Base-by-base conservation (phyloP, 2,329 filamentous ascomycete genomes). In the Colletotrichum lentis region DNA sequence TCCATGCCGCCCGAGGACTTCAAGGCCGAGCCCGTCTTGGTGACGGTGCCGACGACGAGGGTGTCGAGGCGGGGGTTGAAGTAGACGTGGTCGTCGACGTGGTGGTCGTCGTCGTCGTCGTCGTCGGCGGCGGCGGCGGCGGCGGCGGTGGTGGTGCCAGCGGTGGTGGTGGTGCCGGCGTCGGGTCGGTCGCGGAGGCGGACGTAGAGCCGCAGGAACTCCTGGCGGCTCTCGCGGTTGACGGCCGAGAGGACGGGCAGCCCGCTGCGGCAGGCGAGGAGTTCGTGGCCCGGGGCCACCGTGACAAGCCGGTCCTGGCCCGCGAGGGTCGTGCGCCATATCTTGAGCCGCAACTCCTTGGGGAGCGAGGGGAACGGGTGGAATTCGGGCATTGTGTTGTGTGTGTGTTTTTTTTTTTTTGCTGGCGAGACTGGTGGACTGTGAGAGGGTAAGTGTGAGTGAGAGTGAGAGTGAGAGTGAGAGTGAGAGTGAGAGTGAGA, bases 201-300 rank as follows among this genome's bases (percentile, higher is more conserved):
- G 18, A 44, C 27, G 37, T 66, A 54, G 8, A 56, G 20, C 20
- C 44, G 50, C 1, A 56, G n/a, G 22, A 66, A 66, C 3, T 24
- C 35, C 3, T 41, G 7, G n/a, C 64, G 59, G n/a, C 64, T 66
- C 27, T 66, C 58, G 11, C 12, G 24, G 44, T 62, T 62, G 35
- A 66, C 20, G 1, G 47, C 22, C 5, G 24, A 66, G 14, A 62
- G 49, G 43, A 27, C 58, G 50, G 64, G 50, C n/a, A 24, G 37
- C 4, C 52, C 35, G 31, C 58, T 46, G 11, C 16, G 50, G 52
- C 52, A 27, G 14, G 43, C 39, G 12, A 43, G 31, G 2, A 11
- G 58, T 16, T 66, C 63, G 3, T 10, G 10, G 11, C 8, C 12
- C 35, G 58, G 63, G 18, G 44, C n/a, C 6, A 55, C 35, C 3